Percentiles rank a stretch among this genome's conserved stretches.
These are phyloP conservation scores for Limnomonas spitsbergensis DNA, from an alignment of 139 green algal genomes.

Conservation along the genomic window DNA sequence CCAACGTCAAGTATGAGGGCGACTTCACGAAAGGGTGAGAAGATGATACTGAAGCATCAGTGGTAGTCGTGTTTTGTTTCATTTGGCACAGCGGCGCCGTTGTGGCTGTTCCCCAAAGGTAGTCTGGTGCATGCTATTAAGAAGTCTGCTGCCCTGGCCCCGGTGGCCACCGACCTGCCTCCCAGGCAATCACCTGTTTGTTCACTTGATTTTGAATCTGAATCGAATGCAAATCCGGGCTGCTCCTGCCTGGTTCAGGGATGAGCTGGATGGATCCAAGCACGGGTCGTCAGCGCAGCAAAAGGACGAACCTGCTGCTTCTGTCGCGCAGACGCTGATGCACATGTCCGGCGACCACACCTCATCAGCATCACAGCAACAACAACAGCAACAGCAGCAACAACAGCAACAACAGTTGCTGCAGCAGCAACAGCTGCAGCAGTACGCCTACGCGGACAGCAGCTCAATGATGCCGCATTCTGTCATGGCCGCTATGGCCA, in stretches of 20 bases:
- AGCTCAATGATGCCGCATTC: background rate
- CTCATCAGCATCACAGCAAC: no score
- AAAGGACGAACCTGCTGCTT: background rate
- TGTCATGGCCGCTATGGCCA: slow-evolving; percentile 1
- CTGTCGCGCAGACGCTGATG: background rate
- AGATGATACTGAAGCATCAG: background rate
- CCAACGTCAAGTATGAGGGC: slow-evolving; percentile 15
- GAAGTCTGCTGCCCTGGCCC: background rate
- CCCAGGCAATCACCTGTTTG: background rate
- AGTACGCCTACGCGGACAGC: background rate
- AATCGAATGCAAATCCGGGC: no score
- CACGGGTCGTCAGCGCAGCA: background rate
- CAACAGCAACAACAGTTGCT: background rate
- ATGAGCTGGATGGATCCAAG: slow-evolving; percentile 6
- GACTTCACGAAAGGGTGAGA: slow-evolving; percentile 11
- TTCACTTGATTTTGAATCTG: background rate
- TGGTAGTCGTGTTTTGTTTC: background rate
- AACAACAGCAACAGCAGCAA: no score
- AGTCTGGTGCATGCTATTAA: background rate
- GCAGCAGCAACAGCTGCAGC: background rate
- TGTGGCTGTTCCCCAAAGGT: background rate
- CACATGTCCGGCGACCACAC: background rate
- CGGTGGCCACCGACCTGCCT: background rate
- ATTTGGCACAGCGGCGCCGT: background rate
- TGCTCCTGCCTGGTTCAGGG: background rate